Evolutionary conservation across 768 basidiomycete species (phyloP).

Genomic region (Mycena floridula): DNA sequence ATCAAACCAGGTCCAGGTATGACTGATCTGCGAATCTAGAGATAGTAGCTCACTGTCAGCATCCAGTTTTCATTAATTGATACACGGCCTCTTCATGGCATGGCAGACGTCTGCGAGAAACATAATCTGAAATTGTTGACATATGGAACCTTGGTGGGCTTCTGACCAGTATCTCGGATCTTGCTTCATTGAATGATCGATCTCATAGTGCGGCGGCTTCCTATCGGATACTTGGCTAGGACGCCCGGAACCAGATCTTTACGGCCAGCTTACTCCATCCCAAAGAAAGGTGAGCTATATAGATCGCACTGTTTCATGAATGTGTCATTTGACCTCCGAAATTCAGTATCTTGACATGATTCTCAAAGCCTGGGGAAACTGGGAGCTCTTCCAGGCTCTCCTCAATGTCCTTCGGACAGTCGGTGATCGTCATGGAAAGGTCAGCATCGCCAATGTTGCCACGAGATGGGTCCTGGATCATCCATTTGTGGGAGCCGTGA

Average conservation of each 20-base stretch:
- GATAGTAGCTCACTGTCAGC: neutral
- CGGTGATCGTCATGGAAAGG: constrained; percentile 58
- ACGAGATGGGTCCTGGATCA: constrained; percentile 83
- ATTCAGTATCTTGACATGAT: constrained; percentile 83
- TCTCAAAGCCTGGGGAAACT: constrained; percentile 70
- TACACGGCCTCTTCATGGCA: constrained; percentile 67
- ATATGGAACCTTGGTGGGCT: constrained; percentile 72
- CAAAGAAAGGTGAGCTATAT: constrained; percentile 65
- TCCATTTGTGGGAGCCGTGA: constrained; percentile 67
- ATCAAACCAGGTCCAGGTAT: constrained; percentile 80
- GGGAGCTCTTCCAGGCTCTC: constrained; percentile 69
- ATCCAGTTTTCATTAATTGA: constrained; percentile 77
- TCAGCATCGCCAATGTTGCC: constrained; percentile 73
- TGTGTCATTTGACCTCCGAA: neutral
- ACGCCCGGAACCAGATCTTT: constrained; percentile 63
- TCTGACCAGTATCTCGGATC: constrained; percentile 1
- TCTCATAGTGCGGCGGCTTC: constrained; percentile 72
- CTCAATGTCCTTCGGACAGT: constrained; percentile 53
- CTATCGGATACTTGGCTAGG: constrained; percentile 72
- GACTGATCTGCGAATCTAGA: neutral
- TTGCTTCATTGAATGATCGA: too few relatives aligned
- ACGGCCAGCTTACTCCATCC: constrained; percentile 69
- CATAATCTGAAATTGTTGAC: constrained; percentile 72
- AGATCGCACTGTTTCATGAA: too few relatives aligned
- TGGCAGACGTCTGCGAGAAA: constrained; percentile 70